These are phyloP conservation scores for Trichomonas gallinae DNA, from an alignment of 208 protist genomes.

Conservation along the genomic window DNA sequence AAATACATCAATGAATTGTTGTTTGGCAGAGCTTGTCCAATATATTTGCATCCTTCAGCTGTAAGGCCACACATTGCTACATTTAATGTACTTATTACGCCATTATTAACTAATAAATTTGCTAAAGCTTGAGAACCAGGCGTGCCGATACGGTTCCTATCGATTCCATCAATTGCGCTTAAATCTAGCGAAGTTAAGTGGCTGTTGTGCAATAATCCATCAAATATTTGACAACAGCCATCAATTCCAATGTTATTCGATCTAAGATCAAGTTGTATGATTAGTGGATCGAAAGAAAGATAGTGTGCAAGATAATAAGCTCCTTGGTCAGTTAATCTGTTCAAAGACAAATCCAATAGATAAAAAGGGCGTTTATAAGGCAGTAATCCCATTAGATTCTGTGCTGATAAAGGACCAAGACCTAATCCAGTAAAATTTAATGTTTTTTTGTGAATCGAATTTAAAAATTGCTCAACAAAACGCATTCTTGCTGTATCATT, in stretches of 20 bases:
- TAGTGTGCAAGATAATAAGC: neutral
- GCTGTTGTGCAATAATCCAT: neutral
- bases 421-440: neutral
- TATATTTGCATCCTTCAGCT: neutral
- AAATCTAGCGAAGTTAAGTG: neutral
- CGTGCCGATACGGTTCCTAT: neutral
- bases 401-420: neutral
- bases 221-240: neutral
- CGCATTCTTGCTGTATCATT: neutral
- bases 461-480: conserved; percentile 13
- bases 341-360: neutral
- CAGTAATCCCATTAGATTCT: neutral
- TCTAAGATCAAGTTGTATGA: neutral
- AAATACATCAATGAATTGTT: neutral
- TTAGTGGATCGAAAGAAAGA: neutral
- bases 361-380: neutral
- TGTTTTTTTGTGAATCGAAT: neutral
- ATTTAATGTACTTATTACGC: neutral
- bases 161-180: neutral
- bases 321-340: neutral
- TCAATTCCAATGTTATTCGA: neutral
- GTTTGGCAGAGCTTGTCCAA: neutral
- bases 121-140: neutral
- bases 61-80: neutral
- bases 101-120: neutral